phyloP scores from a whole-genome alignment of 345 rosid species.

The Arabidopsis arenosa region DNA sequence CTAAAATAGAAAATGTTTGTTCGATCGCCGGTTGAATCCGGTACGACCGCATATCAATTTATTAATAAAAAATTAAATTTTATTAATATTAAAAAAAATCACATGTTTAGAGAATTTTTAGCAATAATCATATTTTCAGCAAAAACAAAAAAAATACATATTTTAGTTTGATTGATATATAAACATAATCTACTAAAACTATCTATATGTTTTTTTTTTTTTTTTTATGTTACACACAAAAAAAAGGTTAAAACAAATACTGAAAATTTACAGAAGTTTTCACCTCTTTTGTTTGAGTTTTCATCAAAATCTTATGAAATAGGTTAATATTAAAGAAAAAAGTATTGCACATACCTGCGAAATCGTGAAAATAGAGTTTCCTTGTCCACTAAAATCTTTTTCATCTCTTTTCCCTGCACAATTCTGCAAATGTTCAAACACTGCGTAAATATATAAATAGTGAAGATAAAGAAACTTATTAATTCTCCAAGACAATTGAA shows the following conservation, averaged over 20 bases:
- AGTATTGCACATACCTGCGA: slow-evolving; percentile 22
- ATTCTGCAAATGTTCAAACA: slow-evolving; percentile 14
- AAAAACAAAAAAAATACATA: too few species aligned
- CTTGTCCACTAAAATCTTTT: not conserved
- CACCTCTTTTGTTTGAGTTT: not conserved
- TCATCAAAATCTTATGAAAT: not conserved
- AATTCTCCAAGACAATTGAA: slow-evolving; percentile 7
- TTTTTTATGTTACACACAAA: too few species aligned
- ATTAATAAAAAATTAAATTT: not conserved
- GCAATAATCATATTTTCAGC: too few species aligned
- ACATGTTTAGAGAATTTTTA: too few species aligned
- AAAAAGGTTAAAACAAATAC: too few species aligned
- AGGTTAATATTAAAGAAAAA: not conserved
- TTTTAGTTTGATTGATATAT: too few species aligned
- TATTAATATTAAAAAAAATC: not conserved
- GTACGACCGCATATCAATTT: not conserved
- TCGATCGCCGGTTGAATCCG: not conserved
- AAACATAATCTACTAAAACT: too few species aligned
- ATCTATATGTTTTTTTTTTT: too few species aligned
- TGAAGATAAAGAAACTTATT: too few species aligned
- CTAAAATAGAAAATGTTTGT: not conserved
- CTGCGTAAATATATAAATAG: too few species aligned
- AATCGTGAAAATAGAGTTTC: slow-evolving; percentile 26
- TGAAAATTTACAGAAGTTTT: too few species aligned
- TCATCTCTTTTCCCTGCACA: slow-evolving; percentile 19